Evolutionary conservation across 345 rosid species (phyloP), one percentile per base, ranked within the genome.

Genomic region (Geranium rotundifolium): DNA sequence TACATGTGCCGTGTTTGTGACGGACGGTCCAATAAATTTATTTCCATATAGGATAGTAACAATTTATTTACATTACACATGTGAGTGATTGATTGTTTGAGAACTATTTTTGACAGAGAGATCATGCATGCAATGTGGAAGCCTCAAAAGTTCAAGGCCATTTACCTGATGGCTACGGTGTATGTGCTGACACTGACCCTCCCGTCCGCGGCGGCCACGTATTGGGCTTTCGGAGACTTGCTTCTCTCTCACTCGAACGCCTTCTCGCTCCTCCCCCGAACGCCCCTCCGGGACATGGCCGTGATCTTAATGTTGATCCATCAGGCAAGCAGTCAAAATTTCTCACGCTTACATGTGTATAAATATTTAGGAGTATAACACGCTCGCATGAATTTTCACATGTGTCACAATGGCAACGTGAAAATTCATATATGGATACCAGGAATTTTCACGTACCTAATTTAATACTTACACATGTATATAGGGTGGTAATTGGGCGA

Each of bases 111-210:
- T 7, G 62, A 73, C 86, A 93, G 99, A 78, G 97, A 93, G 73
- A 76, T 93, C 5, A 93, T 93, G 99, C 99, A 93, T 63, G 98
- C 98, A 19, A 92, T 92, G 98, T 92, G 98, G 98, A 92, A 92
- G 77, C 98, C 98, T 1, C 90, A 93, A 73, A 90, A 90, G 74
- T 93, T 93, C 84, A 93, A 93, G 77, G 87, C 95, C 7, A 90
- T 93, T 61, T 93, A 93, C 65, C 71, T 93, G 37, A 60, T 79
- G 75, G 99, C 99, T 1, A 90, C 99, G 0, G 16, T 88, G n/a
- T 93, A 88, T 60, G 97, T 90, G 17, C 66, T 93, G 73, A 93
- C 99, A 57, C 83, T 93, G 69, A 93, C 99, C 57, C 91, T 93
- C 10, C 99, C 99, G 23, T 88, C 97, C 0, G 99, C 95, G 3